A percentile compares a stretch with the other conserved stretches of the same genome.
These are phyloP conservation scores for Globisporangium splendens DNA, from an alignment of 352 stramenopile genomes.

Conservation along the genomic window DNA sequence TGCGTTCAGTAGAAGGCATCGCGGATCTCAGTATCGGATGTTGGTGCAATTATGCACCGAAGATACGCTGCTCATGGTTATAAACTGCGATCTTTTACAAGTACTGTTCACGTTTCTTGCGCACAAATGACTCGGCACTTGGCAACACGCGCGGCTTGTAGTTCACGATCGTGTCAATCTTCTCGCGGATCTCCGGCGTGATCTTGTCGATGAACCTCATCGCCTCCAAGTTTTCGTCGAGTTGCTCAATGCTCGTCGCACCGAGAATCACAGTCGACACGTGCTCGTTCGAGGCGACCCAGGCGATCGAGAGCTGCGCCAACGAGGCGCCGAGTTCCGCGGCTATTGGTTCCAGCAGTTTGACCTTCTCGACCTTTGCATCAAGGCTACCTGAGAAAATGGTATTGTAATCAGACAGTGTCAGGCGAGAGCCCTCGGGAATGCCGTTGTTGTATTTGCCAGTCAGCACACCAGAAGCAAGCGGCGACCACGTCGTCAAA, in stretches of 20 bases:
- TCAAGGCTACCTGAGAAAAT: background rate
- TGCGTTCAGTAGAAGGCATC: too few species aligned
- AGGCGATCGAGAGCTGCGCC: conserved; percentile 50
- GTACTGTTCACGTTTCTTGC: conserved; percentile 24
- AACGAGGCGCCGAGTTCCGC: conserved; percentile 63
- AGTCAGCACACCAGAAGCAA: too few species aligned
- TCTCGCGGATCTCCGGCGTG: conserved; percentile 51
- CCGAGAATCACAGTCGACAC: conserved; percentile 51
- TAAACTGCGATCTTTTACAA: conserved; percentile 21
- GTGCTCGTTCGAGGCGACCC: conserved; percentile 43
- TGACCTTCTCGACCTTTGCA: conserved; percentile 32
- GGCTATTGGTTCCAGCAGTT: conserved; percentile 42
- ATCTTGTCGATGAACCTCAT: conserved; percentile 58
- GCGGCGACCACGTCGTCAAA: too few species aligned
- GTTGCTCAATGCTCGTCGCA: conserved; percentile 51
- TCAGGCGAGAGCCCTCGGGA: too few species aligned
- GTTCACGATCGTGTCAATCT: conserved; percentile 63
- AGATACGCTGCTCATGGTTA: too few species aligned
- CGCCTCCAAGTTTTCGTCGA: conserved; percentile 72
- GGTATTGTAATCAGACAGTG: too few species aligned
- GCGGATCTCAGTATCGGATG: too few species aligned
- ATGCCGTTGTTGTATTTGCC: too few species aligned
- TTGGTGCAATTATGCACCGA: too few species aligned
- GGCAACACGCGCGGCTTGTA: conserved; percentile 32
- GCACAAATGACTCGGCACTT: conserved; percentile 21